Percentiles rank a stretch among this genome's conserved stretches.
Conservation (phyloP, 768 basidiomycete species). For the Lactarius quietus region DNA sequence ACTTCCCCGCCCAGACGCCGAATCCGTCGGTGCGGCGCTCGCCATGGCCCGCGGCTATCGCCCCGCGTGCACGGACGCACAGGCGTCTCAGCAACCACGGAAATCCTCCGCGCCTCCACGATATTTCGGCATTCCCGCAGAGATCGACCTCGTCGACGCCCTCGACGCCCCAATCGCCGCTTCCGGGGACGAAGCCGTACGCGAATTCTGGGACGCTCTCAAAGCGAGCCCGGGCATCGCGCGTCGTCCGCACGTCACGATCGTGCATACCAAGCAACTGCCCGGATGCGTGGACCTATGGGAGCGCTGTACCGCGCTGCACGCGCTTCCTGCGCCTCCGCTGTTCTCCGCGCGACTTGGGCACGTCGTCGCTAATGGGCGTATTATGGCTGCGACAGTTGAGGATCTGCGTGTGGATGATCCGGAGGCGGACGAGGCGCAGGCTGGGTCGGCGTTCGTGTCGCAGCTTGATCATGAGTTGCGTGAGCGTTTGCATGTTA, state of each 20-base stretch:
- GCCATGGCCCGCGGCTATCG: constrained; percentile 41
- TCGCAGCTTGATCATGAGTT: constrained; percentile 45
- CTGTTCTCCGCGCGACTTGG: constrained; percentile 60
- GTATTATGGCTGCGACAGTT: constrained; percentile 79
- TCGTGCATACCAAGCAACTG: constrained; percentile 66
- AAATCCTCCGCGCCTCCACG: constrained; percentile 42
- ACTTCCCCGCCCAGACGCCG: constrained; percentile 48
- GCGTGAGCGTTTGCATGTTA: constrained; percentile 67
- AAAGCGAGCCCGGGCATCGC: constrained; percentile 46
- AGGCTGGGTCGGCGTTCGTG: constrained; percentile 47
- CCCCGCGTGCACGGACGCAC: constrained; percentile 36
- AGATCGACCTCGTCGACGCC: constrained; percentile 55
- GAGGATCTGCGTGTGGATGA: constrained; percentile 47
- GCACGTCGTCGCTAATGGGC: constrained; percentile 66
- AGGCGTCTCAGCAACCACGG: constrained; percentile 28
- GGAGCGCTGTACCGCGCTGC: constrained; percentile 48
- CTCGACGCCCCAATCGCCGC: constrained; percentile 43
- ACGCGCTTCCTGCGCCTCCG: constrained; percentile 40
- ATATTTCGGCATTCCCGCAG: constrained; percentile 78
- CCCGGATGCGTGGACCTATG: constrained; percentile 40
- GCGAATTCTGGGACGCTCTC: constrained; percentile 49
- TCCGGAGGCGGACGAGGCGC: constrained; percentile 32
- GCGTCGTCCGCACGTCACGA: constrained; percentile 75
- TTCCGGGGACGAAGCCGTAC: constrained; percentile 34
- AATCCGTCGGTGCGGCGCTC: constrained; percentile 52